Percentiles rank a stretch among this genome's conserved stretches.
Conservation (phyloP, 140 eudicot genomes). For the Anethum foeniculum region DNA sequence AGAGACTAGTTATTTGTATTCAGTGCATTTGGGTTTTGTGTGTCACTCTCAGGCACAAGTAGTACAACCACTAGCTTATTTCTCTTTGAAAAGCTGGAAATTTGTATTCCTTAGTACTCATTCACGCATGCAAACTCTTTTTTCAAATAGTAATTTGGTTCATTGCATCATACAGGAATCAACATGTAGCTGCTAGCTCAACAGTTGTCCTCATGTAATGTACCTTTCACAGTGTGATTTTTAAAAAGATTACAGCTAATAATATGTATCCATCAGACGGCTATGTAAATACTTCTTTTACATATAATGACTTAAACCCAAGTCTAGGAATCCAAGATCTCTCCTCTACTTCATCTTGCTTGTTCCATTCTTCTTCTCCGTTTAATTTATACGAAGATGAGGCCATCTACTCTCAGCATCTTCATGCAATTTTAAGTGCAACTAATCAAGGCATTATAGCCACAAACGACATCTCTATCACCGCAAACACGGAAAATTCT, state of each 20-base stretch:
- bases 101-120: background rate
- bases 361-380: conserved; percentile 30
- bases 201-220: background rate
- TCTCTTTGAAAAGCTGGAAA: conserved; percentile 1
- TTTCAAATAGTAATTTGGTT: background rate
- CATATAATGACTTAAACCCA: conserved; percentile 15
- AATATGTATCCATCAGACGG: conserved; percentile 20
- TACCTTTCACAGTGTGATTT: conserved; percentile 1
- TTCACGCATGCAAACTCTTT: background rate
- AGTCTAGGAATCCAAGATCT: conserved; percentile 4
- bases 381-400: conserved; percentile 33
- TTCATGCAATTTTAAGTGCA: conserved; percentile 19
- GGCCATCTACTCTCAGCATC: conserved; percentile 15
- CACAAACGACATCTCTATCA: background rate
- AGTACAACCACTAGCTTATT: background rate
- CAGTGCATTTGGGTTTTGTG: conserved; percentile 19
- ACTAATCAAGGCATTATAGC: background rate
- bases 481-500: background rate
- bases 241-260: background rate
- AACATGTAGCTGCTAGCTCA: background rate
- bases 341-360: conserved; percentile 17
- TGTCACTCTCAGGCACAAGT: conserved; percentile 13
- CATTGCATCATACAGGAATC: background rate
- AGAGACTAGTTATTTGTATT: background rate
- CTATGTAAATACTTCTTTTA: conserved; percentile 11